Base-by-base conservation (phyloP, 2,329 filamentous ascomycete species). In the Catunica adiposa region DNA sequence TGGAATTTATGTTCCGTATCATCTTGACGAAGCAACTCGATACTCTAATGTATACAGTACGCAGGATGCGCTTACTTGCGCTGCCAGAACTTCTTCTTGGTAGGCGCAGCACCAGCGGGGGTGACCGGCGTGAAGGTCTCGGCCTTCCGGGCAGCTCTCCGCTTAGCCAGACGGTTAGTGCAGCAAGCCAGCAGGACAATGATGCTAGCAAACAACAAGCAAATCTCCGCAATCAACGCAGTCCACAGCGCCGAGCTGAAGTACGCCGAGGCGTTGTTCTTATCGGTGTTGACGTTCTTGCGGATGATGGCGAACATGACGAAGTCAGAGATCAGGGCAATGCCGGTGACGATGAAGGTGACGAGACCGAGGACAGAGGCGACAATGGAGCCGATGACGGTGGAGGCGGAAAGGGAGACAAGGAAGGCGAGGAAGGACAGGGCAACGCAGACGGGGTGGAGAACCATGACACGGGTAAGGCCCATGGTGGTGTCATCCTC, bases 181-280 rank as follows among this genome's bases (percentile, higher is more conserved):
- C 75, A 82, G 72, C 79, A 83, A 5, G 77, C 78, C 61, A 82
- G 69, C 61, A 84, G 75, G 56, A 83, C 72, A 52, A 83, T 61
- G 54, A 79, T 59, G 20, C 74, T 73, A 7, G 73, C 80, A 25
- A 82, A 57, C 54, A 83, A 71, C 20, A 74, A 68, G 61, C 72
- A 70, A 58, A 81, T 68, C 59, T 76, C 77, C 1, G 75, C 73
- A 6, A 68, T 79, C 14, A 84, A 69, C 1, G 77, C 66, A 8
- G 77, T 76, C 80, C 80, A 84, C 44, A 80, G 73, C 15, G 70
- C 80, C 2, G 70, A 62, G 31, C 73, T 72, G 66, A 73, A 84
- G 44, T 65, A 63, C 22, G 80, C 79, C 2, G 15, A 17, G 11
- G 11, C 40, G 17, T 62, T 64, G 59, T 65, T 67, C 29, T 62